A percentile compares a stretch with the other conserved stretches of the same genome.
Evolutionary conservation across 1,284 basidiomycete species (phyloP).

Genomic region (Erythrobasidium hasegawianum): DNA sequence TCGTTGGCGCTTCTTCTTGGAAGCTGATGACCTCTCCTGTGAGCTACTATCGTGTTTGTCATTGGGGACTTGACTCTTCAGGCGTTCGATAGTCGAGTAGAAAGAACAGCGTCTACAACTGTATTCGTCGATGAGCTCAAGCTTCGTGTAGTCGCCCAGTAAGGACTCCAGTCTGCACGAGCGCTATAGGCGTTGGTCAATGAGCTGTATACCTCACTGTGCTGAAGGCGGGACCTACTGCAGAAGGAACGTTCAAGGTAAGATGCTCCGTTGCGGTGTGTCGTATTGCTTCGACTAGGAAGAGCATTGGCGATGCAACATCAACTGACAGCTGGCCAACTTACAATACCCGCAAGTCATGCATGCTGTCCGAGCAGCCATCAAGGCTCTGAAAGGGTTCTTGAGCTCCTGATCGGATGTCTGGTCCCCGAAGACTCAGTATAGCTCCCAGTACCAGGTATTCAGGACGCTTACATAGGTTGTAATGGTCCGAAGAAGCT

Average conservation of each 20-base stretch:
- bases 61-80: constrained; percentile 59
- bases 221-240: constrained; percentile 36
- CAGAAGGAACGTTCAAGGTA: constrained; percentile 67
- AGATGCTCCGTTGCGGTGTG: constrained; percentile 78
- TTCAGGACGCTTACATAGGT: constrained; percentile 2
- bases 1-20: constrained; percentile 67
- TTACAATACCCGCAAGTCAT: constrained; percentile 69
- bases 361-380: constrained; percentile 75
- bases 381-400: constrained; percentile 66
- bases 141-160: constrained; percentile 71
- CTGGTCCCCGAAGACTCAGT: not conserved
- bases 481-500: constrained; percentile 1
- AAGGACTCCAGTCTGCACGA: constrained; percentile 67
- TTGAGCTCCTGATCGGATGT: constrained; percentile 17
- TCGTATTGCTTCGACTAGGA: constrained; percentile 68
- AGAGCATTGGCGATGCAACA: not conserved
- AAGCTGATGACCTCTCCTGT: constrained; percentile 47
- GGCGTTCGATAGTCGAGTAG: constrained; percentile 61
- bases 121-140: constrained; percentile 76
- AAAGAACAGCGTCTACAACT: constrained; percentile 77
- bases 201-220: no score
- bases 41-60: constrained; percentile 47
- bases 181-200: constrained; percentile 53
- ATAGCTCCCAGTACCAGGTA: not conserved
- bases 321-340: not conserved